Evolutionary conservation across 768 basidiomycete genomes (phyloP).

Genomic region (Mycena indigotica): DNA sequence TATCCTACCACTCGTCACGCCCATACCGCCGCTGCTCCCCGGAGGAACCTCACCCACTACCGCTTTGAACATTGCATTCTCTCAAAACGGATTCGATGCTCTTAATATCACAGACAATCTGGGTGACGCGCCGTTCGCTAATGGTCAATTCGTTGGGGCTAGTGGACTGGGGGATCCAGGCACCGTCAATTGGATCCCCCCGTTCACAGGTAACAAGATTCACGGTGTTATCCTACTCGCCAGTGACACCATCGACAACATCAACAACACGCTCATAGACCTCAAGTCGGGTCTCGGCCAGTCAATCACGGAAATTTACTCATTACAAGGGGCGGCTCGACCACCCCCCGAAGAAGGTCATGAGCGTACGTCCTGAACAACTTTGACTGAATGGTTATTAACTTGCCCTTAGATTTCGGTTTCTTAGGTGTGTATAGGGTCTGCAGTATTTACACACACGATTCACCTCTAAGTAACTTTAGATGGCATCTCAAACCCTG

Average conservation of each 20-base stretch:
- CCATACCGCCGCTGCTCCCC: conserved; percentile 42
- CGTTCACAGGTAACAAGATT: conserved; percentile 15
- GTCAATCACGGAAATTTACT: conserved; percentile 21
- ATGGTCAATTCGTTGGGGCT: neutral
- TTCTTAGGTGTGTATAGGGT: conserved; percentile 6
- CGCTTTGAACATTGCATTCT: conserved; percentile 57
- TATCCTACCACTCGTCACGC: conserved; percentile 49
- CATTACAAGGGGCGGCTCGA: conserved; percentile 23
- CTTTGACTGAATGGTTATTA: conserved; percentile 7
- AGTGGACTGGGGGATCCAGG: neutral
- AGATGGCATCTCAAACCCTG: conserved; percentile 21
- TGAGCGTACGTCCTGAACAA: conserved; percentile 31
- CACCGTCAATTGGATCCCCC: conserved; percentile 16
- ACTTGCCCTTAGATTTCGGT: conserved; percentile 21
- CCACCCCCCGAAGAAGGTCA: conserved; percentile 26
- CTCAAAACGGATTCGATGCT: conserved; percentile 47
- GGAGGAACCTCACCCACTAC: conserved; percentile 29
- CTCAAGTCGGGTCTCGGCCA: conserved; percentile 15
- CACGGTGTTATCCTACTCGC: conserved; percentile 26
- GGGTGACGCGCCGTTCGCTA: conserved; percentile 37
- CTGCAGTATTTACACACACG: neutral
- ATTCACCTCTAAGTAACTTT: neutral
- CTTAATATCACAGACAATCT: conserved; percentile 46
- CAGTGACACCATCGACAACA: conserved; percentile 13
- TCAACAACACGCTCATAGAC: conserved; percentile 14